These are phyloP conservation scores for Botrytis elliptica DNA, from an alignment of 2,329 filamentous ascomycete species.

Conservation along the genomic window DNA sequence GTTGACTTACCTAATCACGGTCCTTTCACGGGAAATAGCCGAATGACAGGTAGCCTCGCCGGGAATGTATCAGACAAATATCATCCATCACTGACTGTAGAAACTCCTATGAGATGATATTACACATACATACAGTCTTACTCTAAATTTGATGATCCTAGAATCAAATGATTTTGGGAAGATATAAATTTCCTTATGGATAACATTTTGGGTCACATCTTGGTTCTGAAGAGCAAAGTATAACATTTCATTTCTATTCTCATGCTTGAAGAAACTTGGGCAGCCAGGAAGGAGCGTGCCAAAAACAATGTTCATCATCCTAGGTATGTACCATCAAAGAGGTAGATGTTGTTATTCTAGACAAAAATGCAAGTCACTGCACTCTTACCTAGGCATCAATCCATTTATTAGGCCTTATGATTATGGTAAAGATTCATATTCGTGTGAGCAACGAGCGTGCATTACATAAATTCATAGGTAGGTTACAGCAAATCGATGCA, in stretches of 20 bases:
- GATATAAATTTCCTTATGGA: not conserved
- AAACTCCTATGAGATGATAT: not conserved
- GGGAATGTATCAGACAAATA: not conserved
- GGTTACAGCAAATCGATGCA: not conserved
- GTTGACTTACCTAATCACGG: conserved; percentile 20
- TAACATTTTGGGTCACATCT: not conserved
- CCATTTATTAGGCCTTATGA: not conserved
- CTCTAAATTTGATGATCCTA: not conserved
- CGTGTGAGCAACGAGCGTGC: not conserved
- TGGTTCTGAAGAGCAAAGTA: not conserved
- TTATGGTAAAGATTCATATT: not conserved
- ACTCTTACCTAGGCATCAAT: not conserved
- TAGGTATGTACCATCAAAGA: not conserved
- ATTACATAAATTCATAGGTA: not conserved
- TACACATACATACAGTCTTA: not conserved
- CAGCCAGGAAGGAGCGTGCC: not conserved
- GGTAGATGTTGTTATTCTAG: not conserved
- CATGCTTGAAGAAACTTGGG: not conserved
- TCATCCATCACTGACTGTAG: not conserved
- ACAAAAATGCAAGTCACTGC: not conserved
- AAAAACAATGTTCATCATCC: not conserved
- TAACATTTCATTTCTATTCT: not conserved
- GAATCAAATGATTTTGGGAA: not conserved
- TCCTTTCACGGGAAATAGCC: conserved; percentile 15
- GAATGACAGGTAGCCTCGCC: conserved; percentile 18